Base-by-base conservation (phyloP, 1,284 basidiomycete species). In the Gymnopus androsaceus region DNA sequence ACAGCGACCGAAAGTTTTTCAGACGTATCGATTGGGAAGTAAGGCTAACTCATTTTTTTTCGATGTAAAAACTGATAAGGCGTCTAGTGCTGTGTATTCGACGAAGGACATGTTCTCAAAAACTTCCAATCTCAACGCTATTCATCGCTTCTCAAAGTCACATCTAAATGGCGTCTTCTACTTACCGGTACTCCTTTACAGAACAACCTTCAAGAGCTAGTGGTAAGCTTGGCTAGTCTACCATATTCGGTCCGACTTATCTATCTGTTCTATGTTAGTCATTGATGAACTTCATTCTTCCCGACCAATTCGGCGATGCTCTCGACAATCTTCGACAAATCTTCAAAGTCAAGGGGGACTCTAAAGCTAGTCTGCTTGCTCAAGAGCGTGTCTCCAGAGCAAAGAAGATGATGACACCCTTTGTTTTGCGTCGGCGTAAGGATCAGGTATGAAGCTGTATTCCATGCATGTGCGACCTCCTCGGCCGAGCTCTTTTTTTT, bases 351-450 rank as follows among this genome's bases (percentile, higher is more conserved):
- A 94, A 93, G 64, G 88, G 91, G 4, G 91, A 94, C 64, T 88
- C 89, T 9, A 92, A 91, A 60, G 85, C 92, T 49, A 91, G 90
- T 40, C 70, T 97, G 40, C 85, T 99, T 14, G 91, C 95, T 5
- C 87, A 92, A 67, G 90, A 95, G 69, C 87, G 95, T 45, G 91
- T 98, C 25, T 92, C 94, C 48, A 78, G 96, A 55, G 97, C 97
- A 4, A 97, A 98, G 75, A 94, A 92, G 70, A 98, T 99, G 95
- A 95, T 99, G 88, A 95, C 93, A 15, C 97, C 97, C 0, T 99
- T 99, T 69, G 95, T 99, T 27, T 81, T 99, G 19, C 90, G 97
- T 21, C 84, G 97, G 47, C 85, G 95, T 61, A 99, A 99, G 74
- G 92, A 95, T 61, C 91, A 94, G 75, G 90, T 86, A 61, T 51